A percentile compares a stretch with the other conserved stretches of the same genome.
Evolutionary conservation across 2,329 filamentous ascomycete genomes (phyloP).

Genomic region (Arthrobotrys pseudoclavata): DNA sequence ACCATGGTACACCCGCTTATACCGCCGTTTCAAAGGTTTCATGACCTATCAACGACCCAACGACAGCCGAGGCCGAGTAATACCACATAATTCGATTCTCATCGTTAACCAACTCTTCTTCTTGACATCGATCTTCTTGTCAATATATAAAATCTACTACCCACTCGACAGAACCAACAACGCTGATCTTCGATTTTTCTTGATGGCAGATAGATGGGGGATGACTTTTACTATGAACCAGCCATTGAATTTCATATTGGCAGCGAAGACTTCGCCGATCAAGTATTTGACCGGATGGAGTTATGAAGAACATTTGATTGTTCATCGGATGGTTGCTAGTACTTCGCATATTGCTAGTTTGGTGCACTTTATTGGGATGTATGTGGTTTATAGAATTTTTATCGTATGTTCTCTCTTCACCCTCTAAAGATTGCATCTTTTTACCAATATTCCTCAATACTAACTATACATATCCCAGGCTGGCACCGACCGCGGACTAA

Average conservation of each 20-base stretch:
- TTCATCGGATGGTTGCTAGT: constrained; percentile 76
- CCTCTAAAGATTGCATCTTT: constrained; percentile 63
- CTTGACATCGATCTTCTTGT: constrained; percentile 54
- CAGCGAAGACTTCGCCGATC: constrained; percentile 77
- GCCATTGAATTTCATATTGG: constrained; percentile 73
- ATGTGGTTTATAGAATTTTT: constrained; percentile 65
- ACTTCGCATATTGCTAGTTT: constrained; percentile 73
- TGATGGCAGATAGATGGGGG: constrained; percentile 73
- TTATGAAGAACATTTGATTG: constrained; percentile 76
- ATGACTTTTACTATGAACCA: constrained; percentile 70
- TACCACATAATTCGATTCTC: constrained; percentile 35
- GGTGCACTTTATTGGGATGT: constrained; percentile 72
- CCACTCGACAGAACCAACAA: constrained; percentile 20
- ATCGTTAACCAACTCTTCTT: constrained; percentile 44
- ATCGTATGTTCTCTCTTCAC: constrained; percentile 17
- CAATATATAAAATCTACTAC: constrained; percentile 53
- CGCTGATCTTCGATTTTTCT: constrained; percentile 67
- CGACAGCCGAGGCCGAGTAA: constrained; percentile 30
- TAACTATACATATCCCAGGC: constrained; percentile 67
- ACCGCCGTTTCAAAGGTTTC: constrained; percentile 48
- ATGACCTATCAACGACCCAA: constrained; percentile 53
- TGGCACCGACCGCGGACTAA: constrained; percentile 65
- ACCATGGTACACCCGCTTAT: constrained; percentile 43
- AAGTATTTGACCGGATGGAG: constrained; percentile 74
- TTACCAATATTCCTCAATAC: not conserved